Conservation (phyloP, 2,329 filamentous ascomycete species). For the Botrytis aclada region DNA sequence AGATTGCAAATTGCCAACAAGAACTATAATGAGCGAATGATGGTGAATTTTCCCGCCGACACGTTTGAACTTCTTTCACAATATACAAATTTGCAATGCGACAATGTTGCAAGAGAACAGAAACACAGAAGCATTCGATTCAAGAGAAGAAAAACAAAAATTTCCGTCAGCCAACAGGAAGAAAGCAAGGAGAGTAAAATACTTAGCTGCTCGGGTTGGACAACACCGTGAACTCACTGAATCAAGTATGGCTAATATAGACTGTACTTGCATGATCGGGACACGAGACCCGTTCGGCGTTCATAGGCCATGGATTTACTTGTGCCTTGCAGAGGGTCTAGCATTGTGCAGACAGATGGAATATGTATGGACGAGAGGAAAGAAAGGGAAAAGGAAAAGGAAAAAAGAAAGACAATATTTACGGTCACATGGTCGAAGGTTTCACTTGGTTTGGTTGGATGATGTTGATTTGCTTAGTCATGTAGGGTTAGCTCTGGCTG, state of each 20-base stretch:
- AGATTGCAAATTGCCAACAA: background rate
- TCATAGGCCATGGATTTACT: background rate
- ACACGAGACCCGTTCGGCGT: constrained; percentile 1
- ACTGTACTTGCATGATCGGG: background rate
- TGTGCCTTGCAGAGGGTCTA: constrained; percentile 7
- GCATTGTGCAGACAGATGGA: background rate
- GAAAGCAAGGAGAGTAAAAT: constrained; percentile 3
- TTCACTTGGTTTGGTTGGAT: background rate
- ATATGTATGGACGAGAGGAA: background rate
- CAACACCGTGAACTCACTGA: background rate
- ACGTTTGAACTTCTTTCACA: background rate
- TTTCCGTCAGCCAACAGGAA: background rate
- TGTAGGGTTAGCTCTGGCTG: background rate
- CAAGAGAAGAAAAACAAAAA: background rate
- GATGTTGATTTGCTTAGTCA: constrained; percentile 1
- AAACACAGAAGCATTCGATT: background rate
- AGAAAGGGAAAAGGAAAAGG: background rate
- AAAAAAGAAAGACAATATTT: background rate
- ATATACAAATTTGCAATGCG: background rate
- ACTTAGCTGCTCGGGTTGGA: constrained; percentile 3
- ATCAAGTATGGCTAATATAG: background rate
- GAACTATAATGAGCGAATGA: background rate
- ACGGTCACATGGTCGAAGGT: background rate
- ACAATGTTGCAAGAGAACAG: background rate
- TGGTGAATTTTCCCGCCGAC: background rate